phyloP scores from a whole-genome alignment of 2,329 filamentous ascomycete species.

The Ascocoryne sarcoides region DNA sequence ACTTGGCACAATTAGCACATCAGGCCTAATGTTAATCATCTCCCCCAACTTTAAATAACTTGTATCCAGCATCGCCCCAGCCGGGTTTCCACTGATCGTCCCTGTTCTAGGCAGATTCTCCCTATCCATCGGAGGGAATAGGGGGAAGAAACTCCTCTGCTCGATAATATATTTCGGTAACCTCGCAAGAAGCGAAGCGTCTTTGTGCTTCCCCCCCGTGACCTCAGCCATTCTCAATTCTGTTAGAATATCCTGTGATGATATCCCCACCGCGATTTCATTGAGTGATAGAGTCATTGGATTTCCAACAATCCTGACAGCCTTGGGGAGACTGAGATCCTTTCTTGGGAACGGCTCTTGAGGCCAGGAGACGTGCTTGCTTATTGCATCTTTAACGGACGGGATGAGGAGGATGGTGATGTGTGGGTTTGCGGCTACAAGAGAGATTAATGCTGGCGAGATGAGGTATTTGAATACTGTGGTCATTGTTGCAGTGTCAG shows the following conservation, averaged over 20 bases:
- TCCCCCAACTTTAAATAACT: conserved; percentile 83
- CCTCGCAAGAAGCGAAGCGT: conserved; percentile 42
- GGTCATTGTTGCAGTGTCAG: conserved; percentile 69
- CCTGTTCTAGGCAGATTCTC: conserved; percentile 57
- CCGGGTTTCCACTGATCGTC: conserved; percentile 48
- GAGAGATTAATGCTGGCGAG: conserved; percentile 60
- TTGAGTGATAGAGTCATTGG: conserved; percentile 86
- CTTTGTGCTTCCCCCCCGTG: conserved; percentile 43
- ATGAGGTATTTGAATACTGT: conserved; percentile 80
- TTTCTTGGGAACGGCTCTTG: conserved; percentile 62
- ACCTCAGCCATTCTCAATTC: conserved; percentile 74
- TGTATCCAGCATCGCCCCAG: conserved; percentile 73
- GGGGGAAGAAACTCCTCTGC: conserved; percentile 82
- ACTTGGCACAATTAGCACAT: conserved; percentile 77
- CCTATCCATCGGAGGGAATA: conserved; percentile 74
- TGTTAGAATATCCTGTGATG: conserved; percentile 73
- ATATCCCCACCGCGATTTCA: conserved; percentile 74
- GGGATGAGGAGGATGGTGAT: conserved; percentile 78
- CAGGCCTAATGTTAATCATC: conserved; percentile 78
- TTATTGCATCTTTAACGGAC: conserved; percentile 72
- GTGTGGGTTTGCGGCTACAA: conserved; percentile 61
- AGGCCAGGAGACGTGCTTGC: conserved; percentile 81
- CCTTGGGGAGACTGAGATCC: conserved; percentile 70
- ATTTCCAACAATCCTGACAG: conserved; percentile 73
- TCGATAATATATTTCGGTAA: conserved; percentile 72